A percentile compares a stretch with the other conserved stretches of the same genome.
Evolutionary conservation across 371 early-diverging fungal species (phyloP).

Genomic region (Batrachochytrium dendrobatidis): DNA sequence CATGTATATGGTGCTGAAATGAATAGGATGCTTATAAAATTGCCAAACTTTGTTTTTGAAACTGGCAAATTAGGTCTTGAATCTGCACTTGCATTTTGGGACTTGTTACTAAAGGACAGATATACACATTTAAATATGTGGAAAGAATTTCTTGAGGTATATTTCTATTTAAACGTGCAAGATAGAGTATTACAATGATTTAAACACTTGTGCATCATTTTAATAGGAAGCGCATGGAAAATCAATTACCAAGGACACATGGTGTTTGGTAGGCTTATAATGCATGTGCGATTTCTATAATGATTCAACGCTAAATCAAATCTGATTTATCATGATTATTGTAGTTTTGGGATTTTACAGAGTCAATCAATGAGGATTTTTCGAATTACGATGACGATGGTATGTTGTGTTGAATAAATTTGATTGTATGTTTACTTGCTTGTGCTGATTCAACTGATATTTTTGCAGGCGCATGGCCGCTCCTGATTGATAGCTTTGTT

Average conservation of each 20-base stretch:
- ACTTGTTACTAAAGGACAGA: slow-evolving; percentile 50
- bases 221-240: slow-evolving; percentile 60
- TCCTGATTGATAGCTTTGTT: slow-evolving; percentile 65
- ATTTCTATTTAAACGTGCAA: no score
- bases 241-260: slow-evolving; percentile 77
- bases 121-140: slow-evolving; percentile 62
- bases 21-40: no score
- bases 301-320: background rate
- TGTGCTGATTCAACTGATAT: background rate
- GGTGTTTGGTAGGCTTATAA: slow-evolving; percentile 57
- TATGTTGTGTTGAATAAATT: slow-evolving; percentile 7
- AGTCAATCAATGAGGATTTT: slow-evolving; percentile 52
- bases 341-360: slow-evolving; percentile 72
- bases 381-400: slow-evolving; percentile 67
- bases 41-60: background rate
- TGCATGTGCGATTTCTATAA: slow-evolving; percentile 4
- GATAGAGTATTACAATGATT: background rate
- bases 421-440: background rate
- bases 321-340: background rate
- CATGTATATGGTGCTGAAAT: background rate
- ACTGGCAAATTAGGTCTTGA: slow-evolving; percentile 53
- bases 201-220: background rate
- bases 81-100: slow-evolving; percentile 70
- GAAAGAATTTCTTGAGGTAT: slow-evolving; percentile 59
- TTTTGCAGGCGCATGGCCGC: slow-evolving; percentile 64